These are phyloP conservation scores for Aspergillus sojae DNA, from an alignment of 2,329 filamentous ascomycete species.

Conservation along the genomic window DNA sequence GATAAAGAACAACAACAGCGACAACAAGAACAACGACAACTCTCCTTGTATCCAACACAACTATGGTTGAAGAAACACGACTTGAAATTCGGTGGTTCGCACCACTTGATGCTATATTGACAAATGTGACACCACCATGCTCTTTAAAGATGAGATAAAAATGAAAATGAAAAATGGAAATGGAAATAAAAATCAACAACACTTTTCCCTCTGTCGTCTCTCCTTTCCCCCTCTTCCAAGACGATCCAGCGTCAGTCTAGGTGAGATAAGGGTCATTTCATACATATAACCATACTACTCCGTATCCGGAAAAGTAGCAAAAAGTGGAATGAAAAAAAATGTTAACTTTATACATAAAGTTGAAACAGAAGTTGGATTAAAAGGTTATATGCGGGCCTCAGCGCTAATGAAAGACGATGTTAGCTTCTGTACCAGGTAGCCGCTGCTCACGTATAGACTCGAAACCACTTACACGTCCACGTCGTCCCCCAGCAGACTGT, in stretches of 20 bases:
- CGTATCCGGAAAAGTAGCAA: slow-evolving; percentile 26
- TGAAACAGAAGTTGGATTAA: slow-evolving; percentile 32
- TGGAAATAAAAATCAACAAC: slow-evolving; percentile 15
- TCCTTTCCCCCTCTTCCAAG: slow-evolving; percentile 33
- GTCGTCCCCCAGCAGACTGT: slow-evolving; percentile 52
- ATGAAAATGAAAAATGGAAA: slow-evolving; percentile 9
- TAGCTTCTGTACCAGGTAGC: slow-evolving; percentile 14
- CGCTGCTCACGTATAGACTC: slow-evolving; percentile 3
- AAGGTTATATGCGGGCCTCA: slow-evolving; percentile 33
- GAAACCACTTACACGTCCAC: slow-evolving; percentile 55
- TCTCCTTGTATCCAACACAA: slow-evolving; percentile 23
- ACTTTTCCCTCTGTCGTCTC: slow-evolving; percentile 28
- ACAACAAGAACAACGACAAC: not conserved
- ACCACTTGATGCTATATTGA: slow-evolving; percentile 17
- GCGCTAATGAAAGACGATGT: slow-evolving; percentile 28
- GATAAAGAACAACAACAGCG: slow-evolving; percentile 10
- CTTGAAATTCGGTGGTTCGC: slow-evolving; percentile 7
- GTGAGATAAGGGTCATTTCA: slow-evolving; percentile 33
- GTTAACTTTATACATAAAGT: slow-evolving; percentile 42
- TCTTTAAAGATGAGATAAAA: slow-evolving; percentile 16
- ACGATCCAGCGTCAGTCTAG: slow-evolving; percentile 46
- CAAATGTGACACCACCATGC: slow-evolving; percentile 20
- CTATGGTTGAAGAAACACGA: slow-evolving; percentile 12
- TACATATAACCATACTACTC: slow-evolving; percentile 37
- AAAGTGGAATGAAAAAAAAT: slow-evolving; percentile 11